Conservation (phyloP, 2,329 filamentous ascomycete species). For the Aspergillus sp. region DNA sequence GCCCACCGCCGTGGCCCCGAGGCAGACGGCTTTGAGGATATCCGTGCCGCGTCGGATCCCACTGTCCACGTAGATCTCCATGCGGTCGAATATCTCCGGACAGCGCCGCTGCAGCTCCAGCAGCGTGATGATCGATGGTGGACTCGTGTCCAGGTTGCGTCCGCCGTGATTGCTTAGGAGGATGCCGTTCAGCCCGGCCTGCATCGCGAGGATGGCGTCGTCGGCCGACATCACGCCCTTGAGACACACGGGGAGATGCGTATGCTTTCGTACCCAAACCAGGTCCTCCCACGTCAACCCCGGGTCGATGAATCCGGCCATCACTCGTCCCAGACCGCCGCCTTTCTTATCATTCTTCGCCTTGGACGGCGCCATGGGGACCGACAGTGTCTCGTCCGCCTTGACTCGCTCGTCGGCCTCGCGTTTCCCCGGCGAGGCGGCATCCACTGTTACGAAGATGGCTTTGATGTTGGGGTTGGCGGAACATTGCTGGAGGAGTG, state of each 20-base stretch:
- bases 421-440: constrained; percentile 55
- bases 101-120: constrained; percentile 53
- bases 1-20: constrained; percentile 56
- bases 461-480: constrained; percentile 44
- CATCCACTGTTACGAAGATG: constrained; percentile 57
- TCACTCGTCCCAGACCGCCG: constrained; percentile 53
- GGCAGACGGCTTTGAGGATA: constrained; percentile 54
- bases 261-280: constrained; percentile 51
- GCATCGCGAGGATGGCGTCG: constrained; percentile 53
- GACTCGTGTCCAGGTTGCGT: constrained; percentile 54
- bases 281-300: constrained; percentile 55
- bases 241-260: constrained; percentile 53
- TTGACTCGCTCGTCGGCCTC: constrained; percentile 58
- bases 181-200: constrained; percentile 54
- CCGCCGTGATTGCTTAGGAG: constrained; percentile 61
- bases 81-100: constrained; percentile 49
- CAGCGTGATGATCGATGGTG: constrained; percentile 51
- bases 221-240: constrained; percentile 59
- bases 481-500: constrained; percentile 45
- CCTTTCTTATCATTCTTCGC: constrained; percentile 54
- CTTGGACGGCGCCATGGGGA: constrained; percentile 45
- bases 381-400: constrained; percentile 43
- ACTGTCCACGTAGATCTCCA: constrained; percentile 56
- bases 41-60: constrained; percentile 56
- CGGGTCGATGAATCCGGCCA: constrained; percentile 54